A percentile compares a stretch with the other conserved stretches of the same genome.
Evolutionary conservation across 176 grass and related monocot species (phyloP).

Genomic region (Cenchrus purpureus): DNA sequence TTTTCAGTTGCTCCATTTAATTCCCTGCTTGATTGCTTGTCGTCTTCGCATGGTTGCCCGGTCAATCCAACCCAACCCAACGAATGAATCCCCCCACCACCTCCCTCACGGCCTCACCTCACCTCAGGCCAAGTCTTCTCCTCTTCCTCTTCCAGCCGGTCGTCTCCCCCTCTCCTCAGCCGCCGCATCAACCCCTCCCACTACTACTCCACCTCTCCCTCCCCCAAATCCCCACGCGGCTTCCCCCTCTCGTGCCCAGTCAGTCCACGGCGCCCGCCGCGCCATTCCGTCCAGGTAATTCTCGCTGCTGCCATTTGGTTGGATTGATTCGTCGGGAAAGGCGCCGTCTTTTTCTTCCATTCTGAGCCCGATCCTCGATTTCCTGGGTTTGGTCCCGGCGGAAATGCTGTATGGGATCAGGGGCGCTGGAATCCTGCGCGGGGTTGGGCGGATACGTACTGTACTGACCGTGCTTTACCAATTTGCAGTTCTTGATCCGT

Average conservation of each 20-base stretch:
- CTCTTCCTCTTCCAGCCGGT: not conserved
- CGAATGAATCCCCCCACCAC: not conserved
- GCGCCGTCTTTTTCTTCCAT: constrained; percentile 9
- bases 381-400: not conserved
- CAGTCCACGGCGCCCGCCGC: not conserved
- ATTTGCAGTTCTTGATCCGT: constrained; percentile 43
- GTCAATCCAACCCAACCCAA: constrained; percentile 19
- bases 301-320: not conserved
- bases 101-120: not conserved
- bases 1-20: no score
- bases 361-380: not conserved
- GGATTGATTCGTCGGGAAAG: constrained; percentile 11
- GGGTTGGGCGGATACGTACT: not conserved
- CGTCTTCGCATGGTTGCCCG: constrained; percentile 23
- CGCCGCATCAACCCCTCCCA: not conserved
- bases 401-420: not conserved
- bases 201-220: not conserved
- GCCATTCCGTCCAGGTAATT: constrained; percentile 42
- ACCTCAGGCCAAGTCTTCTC: constrained; percentile 24
- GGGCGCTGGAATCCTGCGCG: not conserved
- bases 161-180: not conserved
- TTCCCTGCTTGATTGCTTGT: not conserved
- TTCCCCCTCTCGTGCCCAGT: not conserved
- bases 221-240: not conserved
- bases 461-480: not conserved